phyloP scores from a whole-genome alignment of 2,329 filamentous ascomycete genomes.

The Nigrograna mackinnonii region DNA sequence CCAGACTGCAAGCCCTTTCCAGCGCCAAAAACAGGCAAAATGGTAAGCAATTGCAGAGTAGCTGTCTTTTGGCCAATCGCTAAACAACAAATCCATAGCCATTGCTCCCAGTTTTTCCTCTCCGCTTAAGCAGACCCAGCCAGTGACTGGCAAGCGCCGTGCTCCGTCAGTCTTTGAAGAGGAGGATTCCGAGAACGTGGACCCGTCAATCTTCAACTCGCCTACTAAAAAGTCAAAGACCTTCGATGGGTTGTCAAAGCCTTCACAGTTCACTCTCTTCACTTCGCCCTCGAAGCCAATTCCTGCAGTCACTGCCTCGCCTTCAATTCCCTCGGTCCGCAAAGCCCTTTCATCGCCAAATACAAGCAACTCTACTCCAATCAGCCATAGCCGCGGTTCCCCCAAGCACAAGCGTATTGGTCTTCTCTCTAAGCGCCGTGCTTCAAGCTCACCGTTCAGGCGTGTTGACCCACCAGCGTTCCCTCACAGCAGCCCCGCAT shows the following conservation, averaged over 20 bases:
- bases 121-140: constrained; percentile 30
- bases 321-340: constrained; percentile 31
- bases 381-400: constrained; percentile 68
- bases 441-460: constrained; percentile 62
- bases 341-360: constrained; percentile 47
- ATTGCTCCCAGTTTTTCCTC: constrained; percentile 35
- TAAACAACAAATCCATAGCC: constrained; percentile 31
- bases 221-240: constrained; percentile 59
- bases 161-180: constrained; percentile 48
- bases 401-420: constrained; percentile 73
- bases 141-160: constrained; percentile 50
- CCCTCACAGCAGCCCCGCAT: constrained; percentile 46
- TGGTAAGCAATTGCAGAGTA: constrained; percentile 44
- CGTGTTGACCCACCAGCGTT: constrained; percentile 74
- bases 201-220: constrained; percentile 55
- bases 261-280: constrained; percentile 44
- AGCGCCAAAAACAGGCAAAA: constrained; percentile 79
- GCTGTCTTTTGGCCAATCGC: constrained; percentile 6
- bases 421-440: constrained; percentile 70
- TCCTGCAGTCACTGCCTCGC: constrained; percentile 27
- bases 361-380: constrained; percentile 47
- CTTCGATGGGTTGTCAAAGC: constrained; percentile 41
- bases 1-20: constrained; percentile 71
- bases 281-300: constrained; percentile 25
- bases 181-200: constrained; percentile 62